Conservation (phyloP, 2,329 filamentous ascomycete species). For the Fusarium verticillioides region DNA sequence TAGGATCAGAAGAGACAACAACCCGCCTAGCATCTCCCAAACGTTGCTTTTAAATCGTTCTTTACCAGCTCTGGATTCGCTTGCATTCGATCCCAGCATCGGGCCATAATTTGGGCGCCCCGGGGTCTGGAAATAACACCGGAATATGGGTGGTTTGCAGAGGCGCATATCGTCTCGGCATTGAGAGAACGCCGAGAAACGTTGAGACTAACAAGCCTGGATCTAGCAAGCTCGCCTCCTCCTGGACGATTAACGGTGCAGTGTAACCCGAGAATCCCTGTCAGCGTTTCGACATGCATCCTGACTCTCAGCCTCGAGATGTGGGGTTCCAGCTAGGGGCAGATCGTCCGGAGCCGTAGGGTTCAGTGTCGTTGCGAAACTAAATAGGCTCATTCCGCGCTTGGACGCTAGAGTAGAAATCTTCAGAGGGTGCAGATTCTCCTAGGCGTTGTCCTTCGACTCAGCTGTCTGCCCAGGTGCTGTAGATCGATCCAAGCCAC, state of each 20-base stretch:
- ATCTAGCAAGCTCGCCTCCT: slow-evolving; percentile 14
- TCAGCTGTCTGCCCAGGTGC: slow-evolving; percentile 4
- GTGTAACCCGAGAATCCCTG: slow-evolving; percentile 32
- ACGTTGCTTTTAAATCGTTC: slow-evolving; percentile 30
- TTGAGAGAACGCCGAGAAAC: slow-evolving; percentile 7
- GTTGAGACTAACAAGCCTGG: slow-evolving; percentile 15
- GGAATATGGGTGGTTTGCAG: slow-evolving; percentile 10
- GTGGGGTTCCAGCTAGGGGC: slow-evolving; percentile 18
- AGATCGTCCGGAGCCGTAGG: slow-evolving; percentile 2
- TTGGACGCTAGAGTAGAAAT: slow-evolving; percentile 6
- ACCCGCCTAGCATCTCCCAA: slow-evolving; percentile 9
- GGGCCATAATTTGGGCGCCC: slow-evolving; percentile 8
- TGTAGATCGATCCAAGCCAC: slow-evolving; percentile 34
- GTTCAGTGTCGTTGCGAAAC: not conserved
- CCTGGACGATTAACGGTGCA: slow-evolving; percentile 21
- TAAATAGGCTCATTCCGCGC: not conserved
- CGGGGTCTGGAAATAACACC: slow-evolving; percentile 18
- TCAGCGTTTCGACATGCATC: slow-evolving; percentile 16
- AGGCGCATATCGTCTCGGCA: slow-evolving; percentile 22
- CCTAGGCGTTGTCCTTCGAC: slow-evolving; percentile 19
- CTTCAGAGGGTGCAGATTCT: slow-evolving; percentile 10
- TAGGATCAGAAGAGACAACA: slow-evolving; percentile 19
- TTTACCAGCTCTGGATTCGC: slow-evolving; percentile 37
- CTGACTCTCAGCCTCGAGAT: slow-evolving; percentile 22
- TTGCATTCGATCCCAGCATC: slow-evolving; percentile 39